Base-by-base conservation (phyloP, 345 rosid species). In the Eucalyptus pumila region DNA sequence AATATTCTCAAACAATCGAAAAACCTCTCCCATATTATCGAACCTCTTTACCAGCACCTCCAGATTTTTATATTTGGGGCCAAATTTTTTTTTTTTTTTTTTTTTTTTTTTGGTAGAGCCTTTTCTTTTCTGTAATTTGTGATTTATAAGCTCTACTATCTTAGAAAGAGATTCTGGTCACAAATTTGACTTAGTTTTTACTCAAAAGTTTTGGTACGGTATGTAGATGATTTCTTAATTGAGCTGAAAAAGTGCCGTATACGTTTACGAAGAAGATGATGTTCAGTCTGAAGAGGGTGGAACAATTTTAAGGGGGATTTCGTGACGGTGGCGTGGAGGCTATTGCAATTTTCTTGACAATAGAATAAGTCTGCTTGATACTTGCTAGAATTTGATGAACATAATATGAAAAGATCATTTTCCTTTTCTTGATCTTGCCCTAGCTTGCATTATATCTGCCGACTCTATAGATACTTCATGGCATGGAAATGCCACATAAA, bases 291-390 rank as follows among this genome's bases (percentile, higher is more conserved):
- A 24, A 58, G 14, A 58, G n/a, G 65, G 30, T 24, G n/a, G 30
- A 58, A 58, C 2, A 5, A 11, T 60, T 26, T 60, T 13, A 60
- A 26, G 6, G 14, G 60, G 32, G 7, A 60, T 60, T 60, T 60
- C 7, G 3, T 2, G 12, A 12, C 3, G 1, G 1, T 3, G 16
- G 3, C 8, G 0, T 27, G 69, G 15, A 27, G 69, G 32, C 15
- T 27, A 27, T 27, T 27, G 69, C 69, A 60, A 27, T 60, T 2
- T 60, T 60, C 9, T 60, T 13, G 3, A 60, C 16, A 12, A 27
- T 3, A 3, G 32, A 60, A 60, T 67, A 56, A 56, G 13, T 32
- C 9, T 67, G 6, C 76, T 8, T 32, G 76, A 8, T n/a, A 67
- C 40, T 67, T 2, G 40, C 21, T 32, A 67, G 40, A 15, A 32